Percentiles rank a stretch among this genome's conserved stretches.
These are phyloP conservation scores for Quercus alba DNA, from an alignment of 306 rosid genomes.

Conservation along the genomic window DNA sequence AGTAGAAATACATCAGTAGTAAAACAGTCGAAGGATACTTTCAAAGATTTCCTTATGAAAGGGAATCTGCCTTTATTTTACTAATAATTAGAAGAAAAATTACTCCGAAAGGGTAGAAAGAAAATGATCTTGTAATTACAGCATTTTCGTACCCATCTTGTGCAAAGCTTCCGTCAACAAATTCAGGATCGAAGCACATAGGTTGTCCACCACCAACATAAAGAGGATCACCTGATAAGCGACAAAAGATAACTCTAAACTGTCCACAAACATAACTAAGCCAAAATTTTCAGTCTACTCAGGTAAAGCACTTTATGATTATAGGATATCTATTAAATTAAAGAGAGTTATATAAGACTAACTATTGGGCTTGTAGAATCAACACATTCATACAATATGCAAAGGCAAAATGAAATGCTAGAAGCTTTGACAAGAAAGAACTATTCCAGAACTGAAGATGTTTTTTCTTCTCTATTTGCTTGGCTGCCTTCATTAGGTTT, in stretches of 20 bases:
- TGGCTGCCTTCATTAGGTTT: too few species aligned
- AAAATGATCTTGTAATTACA: not conserved
- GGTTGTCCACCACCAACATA: constrained; percentile 81
- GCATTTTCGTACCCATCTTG: constrained; percentile 65
- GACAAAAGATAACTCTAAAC: not conserved
- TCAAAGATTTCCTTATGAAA: not conserved
- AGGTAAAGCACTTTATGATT: not conserved
- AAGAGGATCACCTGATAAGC: constrained; percentile 74
- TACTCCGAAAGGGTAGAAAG: not conserved
- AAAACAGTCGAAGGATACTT: not conserved
- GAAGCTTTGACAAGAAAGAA: too few species aligned
- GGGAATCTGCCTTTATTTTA: not conserved
- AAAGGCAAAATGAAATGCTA: too few species aligned
- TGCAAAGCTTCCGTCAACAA: constrained; percentile 51
- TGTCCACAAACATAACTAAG: not conserved
- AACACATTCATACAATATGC: too few species aligned
- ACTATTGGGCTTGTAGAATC: too few species aligned
- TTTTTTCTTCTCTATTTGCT: too few species aligned
- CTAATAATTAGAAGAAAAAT: not conserved
- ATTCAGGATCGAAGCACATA: constrained; percentile 45
- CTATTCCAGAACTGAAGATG: too few species aligned
- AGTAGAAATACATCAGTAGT: not conserved
- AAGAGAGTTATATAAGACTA: too few species aligned
- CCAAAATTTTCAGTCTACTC: not conserved
- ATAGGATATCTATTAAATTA: too few species aligned